Base-by-base conservation (phyloP, 768 basidiomycete species). In the Dioszegia aurantiaca region DNA sequence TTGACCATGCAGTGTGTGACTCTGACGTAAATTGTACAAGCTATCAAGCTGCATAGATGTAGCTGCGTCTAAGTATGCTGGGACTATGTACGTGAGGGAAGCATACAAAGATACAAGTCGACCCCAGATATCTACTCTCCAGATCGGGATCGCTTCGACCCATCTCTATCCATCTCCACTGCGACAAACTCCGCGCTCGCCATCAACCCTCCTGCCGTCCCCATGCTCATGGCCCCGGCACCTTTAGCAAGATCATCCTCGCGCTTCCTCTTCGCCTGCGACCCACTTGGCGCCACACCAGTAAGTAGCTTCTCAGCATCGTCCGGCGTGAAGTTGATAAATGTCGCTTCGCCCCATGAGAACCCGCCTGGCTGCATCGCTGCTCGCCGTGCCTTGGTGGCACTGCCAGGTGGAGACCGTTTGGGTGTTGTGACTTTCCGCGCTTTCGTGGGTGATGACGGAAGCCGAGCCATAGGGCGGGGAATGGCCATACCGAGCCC, bases 311-410 rank as follows among this genome's bases (percentile, higher is more conserved):
- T 69, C 48, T 69, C 68, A 10, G 72, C 74, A 49, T 77, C 76
- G n/a, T 73, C 65, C 21, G 62, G 54, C 8, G 76, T 77, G 55
- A 72, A 77, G 60, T 77, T 77, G 73, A 77, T 75, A 56, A 77
- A 77, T 0, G 74, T 68, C 39, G 67, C 56, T 51, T 70, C 68
- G 36, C 66, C 64, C 62, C 69, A 70, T 11, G 59, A 61, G 67
- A 73, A 70, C 0, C 61, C 65, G 21, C 68, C 68, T 1, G 48
- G 49, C 14, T 47, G 44, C 19, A 58, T 43, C 4, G 42, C 40
- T 16, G 36, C 28, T 24, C 56, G 55, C 17, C 62, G 47, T 10
- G 40, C 40, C 40, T 42, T 42, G 40, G 14, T 39, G 43, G 43
- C 23, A 37, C 59, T 67, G 11, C 58, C 57, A 5, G 68, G 64